phyloP scores from a whole-genome alignment of 805 yeast species.

The Blastobotrys robertii region DNA sequence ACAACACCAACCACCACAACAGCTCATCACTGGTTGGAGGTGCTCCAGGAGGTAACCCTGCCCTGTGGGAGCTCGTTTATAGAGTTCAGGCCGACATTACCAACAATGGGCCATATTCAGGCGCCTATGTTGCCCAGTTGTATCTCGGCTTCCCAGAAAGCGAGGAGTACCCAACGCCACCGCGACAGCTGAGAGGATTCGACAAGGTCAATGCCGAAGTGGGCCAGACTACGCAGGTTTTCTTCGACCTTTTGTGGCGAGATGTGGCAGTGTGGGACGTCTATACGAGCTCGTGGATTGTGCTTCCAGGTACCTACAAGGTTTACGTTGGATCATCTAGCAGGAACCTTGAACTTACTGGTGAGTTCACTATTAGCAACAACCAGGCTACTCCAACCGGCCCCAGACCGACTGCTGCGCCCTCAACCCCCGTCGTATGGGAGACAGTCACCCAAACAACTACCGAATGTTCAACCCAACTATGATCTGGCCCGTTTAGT shows the following conservation, averaged over 20 bases:
- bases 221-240: constrained; percentile 31
- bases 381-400: too few species aligned
- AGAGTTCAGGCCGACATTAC: constrained; percentile 37
- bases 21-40: constrained; percentile 30
- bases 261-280: constrained; percentile 52
- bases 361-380: too few species aligned
- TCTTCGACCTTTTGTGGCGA: constrained; percentile 39
- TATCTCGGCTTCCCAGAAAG: constrained; percentile 38
- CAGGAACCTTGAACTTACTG: constrained; percentile 11
- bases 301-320: constrained; percentile 45
- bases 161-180: constrained; percentile 39
- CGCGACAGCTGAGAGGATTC: constrained; percentile 43
- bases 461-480: too few species aligned
- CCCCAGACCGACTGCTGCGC: too few species aligned
- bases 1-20: constrained; percentile 24
- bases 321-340: constrained; percentile 37
- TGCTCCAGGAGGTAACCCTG: constrained; percentile 47
- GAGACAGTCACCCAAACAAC: too few species aligned
- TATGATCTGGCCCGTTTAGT: too few species aligned
- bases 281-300: constrained; percentile 46
- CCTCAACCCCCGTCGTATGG: too few species aligned
- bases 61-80: constrained; percentile 45
- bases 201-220: constrained; percentile 42
- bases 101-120: constrained; percentile 39
- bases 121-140: constrained; percentile 43